Base-by-base conservation (phyloP, 345 rosid species). In the Hibiscus tridactylites region DNA sequence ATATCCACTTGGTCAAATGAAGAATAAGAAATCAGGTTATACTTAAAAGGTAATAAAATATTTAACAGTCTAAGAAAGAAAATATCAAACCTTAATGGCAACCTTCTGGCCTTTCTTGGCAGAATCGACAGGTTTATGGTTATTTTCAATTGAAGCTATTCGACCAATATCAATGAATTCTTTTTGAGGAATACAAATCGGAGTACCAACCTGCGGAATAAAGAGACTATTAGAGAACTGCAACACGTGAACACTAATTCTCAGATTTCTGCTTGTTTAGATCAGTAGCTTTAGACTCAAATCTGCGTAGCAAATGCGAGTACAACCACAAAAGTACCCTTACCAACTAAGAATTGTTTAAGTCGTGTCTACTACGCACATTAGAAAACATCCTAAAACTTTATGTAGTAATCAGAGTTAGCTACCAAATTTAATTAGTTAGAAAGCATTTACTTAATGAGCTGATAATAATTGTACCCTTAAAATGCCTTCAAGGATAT, bases 141-240 rank as follows among this genome's bases (percentile, higher is more conserved):
- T 88, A 73, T 81, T 83, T 75, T 92, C 97, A 66, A 92, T 82
- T 3, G 99, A 90, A 9, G 96, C 86, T 76, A 92, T 85, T 37
- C 92, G 90, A 46, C 99, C 99, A 77, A 95, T 87, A 78, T 88
- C 91, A 70, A 90, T 89, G 69, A 83, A 95, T 2, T 90, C 98
- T 74, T 84, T 81, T 42, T 83, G 77, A 58, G 97, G 99, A 79
- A 92, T 78, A 71, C 99, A 95, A 72, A 95, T 85, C 3, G 93
- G 99, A 47, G 99, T 89, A 54, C 98, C 97, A 72, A 92, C 82
- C 99, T 95, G 84, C 61, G 62, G 35, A 70, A 71, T 15, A 63
- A 71, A 50, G 47, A 64, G 61, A 33, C 6, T 26, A 69, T 65
- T 67, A 69, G 46, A 50, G 61, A 63, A 5, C 33, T n/a, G 49